A percentile compares a stretch with the other conserved stretches of the same genome.
Evolutionary conservation across 2,329 filamentous ascomycete genomes (phyloP).

Genomic region (Trichophaea hybrida): DNA sequence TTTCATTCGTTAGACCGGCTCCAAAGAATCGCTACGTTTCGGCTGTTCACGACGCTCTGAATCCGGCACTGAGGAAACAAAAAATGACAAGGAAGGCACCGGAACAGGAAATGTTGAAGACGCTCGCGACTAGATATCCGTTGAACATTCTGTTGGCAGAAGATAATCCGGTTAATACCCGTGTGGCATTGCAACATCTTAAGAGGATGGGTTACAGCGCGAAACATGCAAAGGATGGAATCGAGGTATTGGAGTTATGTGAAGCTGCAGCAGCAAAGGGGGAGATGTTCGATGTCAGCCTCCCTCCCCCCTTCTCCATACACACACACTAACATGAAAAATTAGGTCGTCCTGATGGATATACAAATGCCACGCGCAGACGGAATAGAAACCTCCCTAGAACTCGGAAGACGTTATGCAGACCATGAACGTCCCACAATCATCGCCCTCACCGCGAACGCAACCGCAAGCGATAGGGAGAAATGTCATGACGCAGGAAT

Average conservation of each 20-base stretch:
- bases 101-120: slow-evolving; percentile 26
- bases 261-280: slow-evolving; percentile 25
- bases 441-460: slow-evolving; percentile 90
- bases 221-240: slow-evolving; percentile 84
- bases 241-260: slow-evolving; percentile 63
- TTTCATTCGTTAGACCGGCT: slow-evolving; percentile 26
- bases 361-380: slow-evolving; percentile 69
- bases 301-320: background rate
- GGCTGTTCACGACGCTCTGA: slow-evolving; percentile 25
- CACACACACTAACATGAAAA: background rate
- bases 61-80: slow-evolving; percentile 18
- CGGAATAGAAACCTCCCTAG: slow-evolving; percentile 27
- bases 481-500: slow-evolving; percentile 97
- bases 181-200: slow-evolving; percentile 86
- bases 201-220: slow-evolving; percentile 92
- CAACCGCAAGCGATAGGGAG: slow-evolving; percentile 94
- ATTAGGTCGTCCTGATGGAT: slow-evolving; percentile 90
- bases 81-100: slow-evolving; percentile 21
- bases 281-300: slow-evolving; percentile 26
- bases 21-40: slow-evolving; percentile 26
- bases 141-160: slow-evolving; percentile 92
- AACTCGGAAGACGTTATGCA: slow-evolving; percentile 24
- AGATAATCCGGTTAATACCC: slow-evolving; percentile 94
- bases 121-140: slow-evolving; percentile 31
- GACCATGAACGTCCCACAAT: slow-evolving; percentile 61